Conservation (phyloP, 805 yeast species). For the Metschnikowia colocasiae region DNA sequence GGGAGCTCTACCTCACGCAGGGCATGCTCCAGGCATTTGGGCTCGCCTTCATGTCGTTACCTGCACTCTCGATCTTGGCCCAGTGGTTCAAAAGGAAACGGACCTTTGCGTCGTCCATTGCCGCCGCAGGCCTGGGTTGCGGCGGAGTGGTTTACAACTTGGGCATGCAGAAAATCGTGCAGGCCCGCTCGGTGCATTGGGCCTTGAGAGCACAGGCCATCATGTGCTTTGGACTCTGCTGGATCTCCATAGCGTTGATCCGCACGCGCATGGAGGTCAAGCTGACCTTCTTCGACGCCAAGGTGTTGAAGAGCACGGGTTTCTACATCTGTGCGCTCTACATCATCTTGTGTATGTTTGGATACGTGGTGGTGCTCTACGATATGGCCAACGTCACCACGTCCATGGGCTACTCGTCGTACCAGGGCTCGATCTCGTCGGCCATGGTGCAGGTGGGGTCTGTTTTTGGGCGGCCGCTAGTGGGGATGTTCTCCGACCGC, state of each 20-base stretch:
- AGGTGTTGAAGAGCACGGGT: constrained; percentile 38
- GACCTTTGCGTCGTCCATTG: constrained; percentile 50
- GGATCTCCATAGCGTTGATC: constrained; percentile 15
- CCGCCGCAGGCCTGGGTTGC: constrained; percentile 46
- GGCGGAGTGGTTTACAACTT: constrained; percentile 53
- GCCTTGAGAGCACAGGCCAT: constrained; percentile 44
- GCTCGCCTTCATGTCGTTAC: constrained; percentile 53
- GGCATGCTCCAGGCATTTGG: constrained; percentile 61
- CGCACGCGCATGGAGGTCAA: constrained; percentile 21
- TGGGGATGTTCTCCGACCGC: constrained; percentile 49
- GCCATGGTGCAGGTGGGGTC: constrained; percentile 61
- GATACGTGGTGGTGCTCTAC: constrained; percentile 58
- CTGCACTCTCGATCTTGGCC: constrained; percentile 58
- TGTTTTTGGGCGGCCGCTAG: constrained; percentile 51
- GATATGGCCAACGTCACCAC: constrained; percentile 57
- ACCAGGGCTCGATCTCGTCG: constrained; percentile 55
- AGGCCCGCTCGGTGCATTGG: constrained; percentile 41
- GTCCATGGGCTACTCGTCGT: constrained; percentile 52
- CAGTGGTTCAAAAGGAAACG: constrained; percentile 68
- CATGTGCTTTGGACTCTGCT: constrained; percentile 14
- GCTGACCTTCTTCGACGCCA: constrained; percentile 37
- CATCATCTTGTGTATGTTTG: constrained; percentile 49
- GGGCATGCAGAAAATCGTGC: constrained; percentile 37
- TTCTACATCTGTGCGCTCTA: constrained; percentile 41
- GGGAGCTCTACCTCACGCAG: constrained; percentile 69